Percentiles rank a stretch among this genome's conserved stretches.
Evolutionary conservation across 768 basidiomycete genomes (phyloP).

Genomic region (Tulasnella sp.): DNA sequence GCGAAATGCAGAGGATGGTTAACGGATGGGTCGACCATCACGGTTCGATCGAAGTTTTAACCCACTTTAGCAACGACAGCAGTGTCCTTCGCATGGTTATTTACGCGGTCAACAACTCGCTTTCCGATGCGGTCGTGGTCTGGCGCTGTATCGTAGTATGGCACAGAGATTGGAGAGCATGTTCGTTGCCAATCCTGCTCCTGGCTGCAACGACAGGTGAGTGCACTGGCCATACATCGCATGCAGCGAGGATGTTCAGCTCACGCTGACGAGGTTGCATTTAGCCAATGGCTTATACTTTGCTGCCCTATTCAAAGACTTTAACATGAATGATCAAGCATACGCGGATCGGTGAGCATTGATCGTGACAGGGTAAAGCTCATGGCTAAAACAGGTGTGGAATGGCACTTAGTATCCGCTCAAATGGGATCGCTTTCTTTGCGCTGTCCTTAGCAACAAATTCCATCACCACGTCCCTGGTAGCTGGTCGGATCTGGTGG

Average conservation of each 20-base stretch:
- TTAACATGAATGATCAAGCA: not conserved
- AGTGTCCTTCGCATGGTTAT: constrained; percentile 3
- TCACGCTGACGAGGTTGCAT: not conserved
- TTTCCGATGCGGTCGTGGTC: constrained; percentile 26
- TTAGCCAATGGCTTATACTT: constrained; percentile 21
- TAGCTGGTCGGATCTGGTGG: constrained; percentile 24
- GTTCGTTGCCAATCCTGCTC: constrained; percentile 13
- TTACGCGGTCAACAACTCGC: constrained; percentile 24
- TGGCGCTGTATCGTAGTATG: constrained; percentile 28
- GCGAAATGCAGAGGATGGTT: constrained; percentile 12
- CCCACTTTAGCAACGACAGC: not conserved
- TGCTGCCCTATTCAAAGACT: constrained; percentile 4
- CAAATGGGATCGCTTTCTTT: constrained; percentile 20
- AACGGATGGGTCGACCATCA: constrained; percentile 24
- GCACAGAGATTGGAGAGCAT: constrained; percentile 24
- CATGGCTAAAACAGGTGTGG: not conserved
- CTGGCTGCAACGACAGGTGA: constrained; percentile 22
- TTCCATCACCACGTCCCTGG: constrained; percentile 21
- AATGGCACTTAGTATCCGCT: not conserved
- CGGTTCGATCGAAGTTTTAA: not conserved
- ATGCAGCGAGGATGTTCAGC: not conserved
- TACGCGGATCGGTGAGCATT: constrained; percentile 1
- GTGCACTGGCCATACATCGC: not conserved
- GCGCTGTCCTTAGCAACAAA: constrained; percentile 21
- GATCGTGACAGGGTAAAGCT: not conserved